phyloP scores from a whole-genome alignment of 2,329 filamentous ascomycete genomes.

The Fusarium redolens region DNA sequence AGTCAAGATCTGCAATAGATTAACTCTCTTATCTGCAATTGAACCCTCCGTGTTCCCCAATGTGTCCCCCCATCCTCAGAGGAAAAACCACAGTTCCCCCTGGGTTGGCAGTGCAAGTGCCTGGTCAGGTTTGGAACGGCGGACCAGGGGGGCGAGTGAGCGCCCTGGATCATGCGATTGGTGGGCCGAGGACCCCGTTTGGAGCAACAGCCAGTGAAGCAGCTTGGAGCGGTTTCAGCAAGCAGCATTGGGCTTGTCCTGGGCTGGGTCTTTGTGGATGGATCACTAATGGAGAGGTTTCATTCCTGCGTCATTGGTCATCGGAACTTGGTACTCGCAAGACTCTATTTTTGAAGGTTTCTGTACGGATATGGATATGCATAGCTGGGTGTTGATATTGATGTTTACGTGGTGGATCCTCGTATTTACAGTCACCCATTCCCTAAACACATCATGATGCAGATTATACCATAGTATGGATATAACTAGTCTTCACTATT shows the following conservation, averaged over 20 bases:
- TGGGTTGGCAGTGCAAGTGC: not conserved
- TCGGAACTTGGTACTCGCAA: slow-evolving; percentile 17
- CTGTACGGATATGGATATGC: slow-evolving; percentile 9
- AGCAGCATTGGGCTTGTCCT: slow-evolving; percentile 20
- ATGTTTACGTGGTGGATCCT: slow-evolving; percentile 12
- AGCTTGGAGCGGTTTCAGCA: slow-evolving; percentile 30
- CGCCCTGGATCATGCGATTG: slow-evolving; percentile 18
- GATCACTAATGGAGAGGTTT: slow-evolving; percentile 24
- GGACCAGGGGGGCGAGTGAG: slow-evolving; percentile 22
- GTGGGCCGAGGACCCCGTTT: slow-evolving; percentile 20
- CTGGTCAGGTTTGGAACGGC: slow-evolving; percentile 12
- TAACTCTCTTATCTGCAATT: not conserved
- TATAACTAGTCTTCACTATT: not conserved
- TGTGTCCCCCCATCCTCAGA: slow-evolving; percentile 1
- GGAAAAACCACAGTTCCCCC: slow-evolving; percentile 14
- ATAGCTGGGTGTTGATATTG: slow-evolving; percentile 17
- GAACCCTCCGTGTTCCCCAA: slow-evolving; percentile 3
- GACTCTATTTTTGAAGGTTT: slow-evolving; percentile 21
- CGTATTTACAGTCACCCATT: slow-evolving; percentile 3
- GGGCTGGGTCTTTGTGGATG: slow-evolving; percentile 22
- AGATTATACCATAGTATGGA: not conserved
- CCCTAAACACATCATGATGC: slow-evolving; percentile 9
- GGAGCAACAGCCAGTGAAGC: slow-evolving; percentile 15
- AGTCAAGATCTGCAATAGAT: slow-evolving; percentile 7
- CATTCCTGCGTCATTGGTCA: slow-evolving; percentile 40